phyloP scores from a whole-genome alignment of 257 asterid genomes.

The Anisodus acutangulus region DNA sequence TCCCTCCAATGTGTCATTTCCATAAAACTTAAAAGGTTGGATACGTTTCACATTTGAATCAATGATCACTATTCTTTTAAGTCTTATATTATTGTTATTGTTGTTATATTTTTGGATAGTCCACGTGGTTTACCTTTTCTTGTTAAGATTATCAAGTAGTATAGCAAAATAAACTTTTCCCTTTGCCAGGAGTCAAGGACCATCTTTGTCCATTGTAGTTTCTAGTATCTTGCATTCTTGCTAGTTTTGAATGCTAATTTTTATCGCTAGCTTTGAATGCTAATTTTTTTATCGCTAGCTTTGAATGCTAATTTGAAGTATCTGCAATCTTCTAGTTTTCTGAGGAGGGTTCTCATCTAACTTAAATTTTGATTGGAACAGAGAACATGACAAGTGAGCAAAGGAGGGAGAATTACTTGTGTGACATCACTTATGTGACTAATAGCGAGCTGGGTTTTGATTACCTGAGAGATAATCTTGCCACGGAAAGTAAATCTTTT shows the following conservation, averaged over 20 bases:
- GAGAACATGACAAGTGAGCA: slow-evolving; percentile 96
- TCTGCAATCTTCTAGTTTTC: slow-evolving; percentile 6
- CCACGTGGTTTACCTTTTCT: not conserved
- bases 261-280: not conserved
- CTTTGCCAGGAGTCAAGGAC: not conserved
- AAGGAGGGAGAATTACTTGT: slow-evolving; percentile 86
- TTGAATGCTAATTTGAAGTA: slow-evolving; percentile 11
- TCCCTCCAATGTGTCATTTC: not conserved
- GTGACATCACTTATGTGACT: slow-evolving; percentile 95
- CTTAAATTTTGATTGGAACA: slow-evolving; percentile 49
- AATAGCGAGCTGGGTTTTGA: slow-evolving; percentile 98
- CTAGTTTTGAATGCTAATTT: not conserved
- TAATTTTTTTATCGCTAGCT: not conserved
- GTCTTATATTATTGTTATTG: not conserved
- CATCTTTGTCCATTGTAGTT: not conserved
- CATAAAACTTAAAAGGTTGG: not conserved
- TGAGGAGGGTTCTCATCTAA: slow-evolving; percentile 39
- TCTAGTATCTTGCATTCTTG: not conserved
- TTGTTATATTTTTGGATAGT: not conserved
- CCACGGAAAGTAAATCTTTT: slow-evolving; percentile 86
- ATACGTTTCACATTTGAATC: not conserved
- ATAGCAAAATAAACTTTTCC: not conserved
- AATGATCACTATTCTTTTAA: not conserved
- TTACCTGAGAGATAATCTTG: slow-evolving; percentile 93
- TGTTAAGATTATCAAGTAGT: slow-evolving; percentile 10